Evolutionary conservation across 371 early-diverging fungal species (phyloP), one percentile per base, ranked within the genome.

Genomic region (Mucor irregularis): DNA sequence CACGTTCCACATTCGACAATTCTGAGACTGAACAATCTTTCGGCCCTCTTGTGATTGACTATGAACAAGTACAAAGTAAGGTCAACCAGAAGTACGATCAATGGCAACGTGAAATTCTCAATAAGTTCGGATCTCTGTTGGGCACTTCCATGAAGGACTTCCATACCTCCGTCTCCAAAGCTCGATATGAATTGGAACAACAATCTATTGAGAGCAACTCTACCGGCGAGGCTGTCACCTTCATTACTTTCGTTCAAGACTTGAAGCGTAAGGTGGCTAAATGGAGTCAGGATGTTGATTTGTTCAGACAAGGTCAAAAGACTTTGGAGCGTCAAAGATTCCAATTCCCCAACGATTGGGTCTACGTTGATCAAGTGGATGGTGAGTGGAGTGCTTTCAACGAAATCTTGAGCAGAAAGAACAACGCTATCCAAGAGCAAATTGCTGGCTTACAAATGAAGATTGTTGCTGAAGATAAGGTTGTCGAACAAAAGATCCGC

Each of bases 361-460:
- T 97, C 16, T 92, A 96, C 67, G 83, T 92, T 21, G 99, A 97
- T 51, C 93, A 96, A 61, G 84, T 98, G 8, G 97, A 96, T 44
- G 96, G 97, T 62, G 98, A 97, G 71, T 98, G 97, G 97, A 90
- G 91, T 61, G 93, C 97, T 2, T 96, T 98, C 56, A 93, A 90
- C 63, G 95, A 96, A 73, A 95, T 98, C 49, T 63, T 96, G 46
- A 80, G 79, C 39, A 84, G 93, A 72, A 98, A 98, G 88, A 90
- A 92, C 69, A 86, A 85, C 52, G 86, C 90, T 26, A 95, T 98
- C 59, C 93, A 96, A 66, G 93, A 95, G 47, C 98, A 97, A 67
- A 85, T 95, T 63, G 91, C 92, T 44, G 92, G 87, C 22, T 66
- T 96, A 47, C 95, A 95, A 77, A 80, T 85, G 80, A 94, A 95